Evolutionary conservation across 2,329 filamentous ascomycete genomes (phyloP).

Genomic region (Colletotrichum cuscutae): DNA sequence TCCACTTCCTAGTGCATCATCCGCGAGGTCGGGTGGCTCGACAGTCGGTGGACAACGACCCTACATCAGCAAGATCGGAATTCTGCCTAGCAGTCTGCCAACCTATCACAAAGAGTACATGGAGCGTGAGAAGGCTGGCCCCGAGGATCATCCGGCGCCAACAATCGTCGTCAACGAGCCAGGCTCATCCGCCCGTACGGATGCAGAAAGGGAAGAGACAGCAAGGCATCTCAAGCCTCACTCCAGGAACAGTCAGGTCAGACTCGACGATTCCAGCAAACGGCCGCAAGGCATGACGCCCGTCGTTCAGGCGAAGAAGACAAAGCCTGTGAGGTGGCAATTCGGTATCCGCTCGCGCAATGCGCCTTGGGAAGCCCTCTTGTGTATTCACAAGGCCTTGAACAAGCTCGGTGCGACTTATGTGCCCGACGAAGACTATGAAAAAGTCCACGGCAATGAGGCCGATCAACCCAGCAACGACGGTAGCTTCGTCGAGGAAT

Average conservation of each 20-base stretch:
- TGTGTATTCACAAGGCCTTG: conserved; percentile 94
- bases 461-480: conserved; percentile 52
- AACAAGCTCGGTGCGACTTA: conserved; percentile 89
- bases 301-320: conserved; percentile 70
- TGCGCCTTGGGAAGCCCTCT: conserved; percentile 90
- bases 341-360: conserved; percentile 97
- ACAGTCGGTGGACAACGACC: conserved; percentile 62
- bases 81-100: conserved; percentile 90
- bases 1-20: conserved; percentile 65
- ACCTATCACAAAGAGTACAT: conserved; percentile 93
- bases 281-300: conserved; percentile 72
- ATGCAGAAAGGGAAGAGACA: conserved; percentile 84
- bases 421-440: conserved; percentile 74
- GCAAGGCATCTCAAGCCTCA: conserved; percentile 87
- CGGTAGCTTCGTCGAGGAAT: conserved; percentile 53
- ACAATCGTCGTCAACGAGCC: conserved; percentile 60
- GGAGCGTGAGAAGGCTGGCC: conserved; percentile 72
- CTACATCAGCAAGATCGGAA: conserved; percentile 86
- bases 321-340: conserved; percentile 91
- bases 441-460: conserved; percentile 56
- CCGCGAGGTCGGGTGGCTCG: conserved; percentile 63
- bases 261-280: conserved; percentile 71
- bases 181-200: conserved; percentile 60
- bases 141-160: conserved; percentile 54
- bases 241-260: conserved; percentile 71